Percentiles rank a stretch among this genome's conserved stretches.
Conservation (phyloP, 768 basidiomycete species). For the Grammothele lineata region DNA sequence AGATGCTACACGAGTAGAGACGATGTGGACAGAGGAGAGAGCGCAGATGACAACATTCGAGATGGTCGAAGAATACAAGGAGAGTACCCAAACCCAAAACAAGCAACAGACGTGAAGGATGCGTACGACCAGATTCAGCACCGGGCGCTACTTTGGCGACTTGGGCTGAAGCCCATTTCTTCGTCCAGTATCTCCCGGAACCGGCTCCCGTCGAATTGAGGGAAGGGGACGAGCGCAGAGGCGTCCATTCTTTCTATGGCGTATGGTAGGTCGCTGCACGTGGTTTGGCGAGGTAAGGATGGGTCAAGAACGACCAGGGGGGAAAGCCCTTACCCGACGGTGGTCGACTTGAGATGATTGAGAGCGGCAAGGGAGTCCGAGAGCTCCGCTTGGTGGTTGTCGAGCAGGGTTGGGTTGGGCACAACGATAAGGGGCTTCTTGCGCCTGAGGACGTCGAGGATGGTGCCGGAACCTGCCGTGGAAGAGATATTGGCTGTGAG, state of each 20-base stretch:
- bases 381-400: slow-evolving; percentile 92
- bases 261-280: slow-evolving; percentile 46
- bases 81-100: background rate
- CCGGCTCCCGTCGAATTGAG: slow-evolving; percentile 59
- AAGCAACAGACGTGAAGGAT: slow-evolving; percentile 3
- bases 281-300: background rate
- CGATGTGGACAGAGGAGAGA: no score
- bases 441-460: slow-evolving; percentile 78
- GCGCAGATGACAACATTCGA: no score
- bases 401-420: slow-evolving; percentile 83
- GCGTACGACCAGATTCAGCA: slow-evolving; percentile 1
- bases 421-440: slow-evolving; percentile 80
- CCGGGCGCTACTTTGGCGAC: slow-evolving; percentile 4
- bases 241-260: slow-evolving; percentile 49
- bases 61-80: slow-evolving; percentile 4
- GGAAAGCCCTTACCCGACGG: slow-evolving; percentile 47
- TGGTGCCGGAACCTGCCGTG: slow-evolving; percentile 82
- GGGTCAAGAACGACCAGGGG: background rate
- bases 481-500: background rate
- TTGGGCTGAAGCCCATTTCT: slow-evolving; percentile 63
- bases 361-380: slow-evolving; percentile 60
- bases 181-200: slow-evolving; percentile 70
- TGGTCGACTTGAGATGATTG: slow-evolving; percentile 54
- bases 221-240: slow-evolving; percentile 51
- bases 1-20: background rate